Conservation (phyloP, 148 eudicot species). For the Mesembryanthemum crystallinum region DNA sequence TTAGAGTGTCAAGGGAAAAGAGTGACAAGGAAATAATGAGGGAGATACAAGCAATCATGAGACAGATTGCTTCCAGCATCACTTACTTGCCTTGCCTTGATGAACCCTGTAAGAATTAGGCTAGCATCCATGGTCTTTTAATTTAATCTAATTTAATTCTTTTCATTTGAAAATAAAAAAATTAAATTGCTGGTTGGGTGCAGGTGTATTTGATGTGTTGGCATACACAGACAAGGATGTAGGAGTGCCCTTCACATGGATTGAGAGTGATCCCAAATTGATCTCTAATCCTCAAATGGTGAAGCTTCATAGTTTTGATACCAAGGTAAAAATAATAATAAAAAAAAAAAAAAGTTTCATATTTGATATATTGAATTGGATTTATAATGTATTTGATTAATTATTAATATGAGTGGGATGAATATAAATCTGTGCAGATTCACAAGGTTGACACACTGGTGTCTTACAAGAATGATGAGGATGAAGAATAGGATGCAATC, state of each 20-base stretch:
- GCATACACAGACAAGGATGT: constrained; percentile 88
- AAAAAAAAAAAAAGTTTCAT: background rate
- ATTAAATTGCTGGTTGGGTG: constrained; percentile 7
- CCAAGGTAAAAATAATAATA: constrained; percentile 55
- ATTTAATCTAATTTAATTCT: background rate
- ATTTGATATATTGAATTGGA: no score
- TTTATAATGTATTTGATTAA: no score
- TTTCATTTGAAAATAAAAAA: no score
- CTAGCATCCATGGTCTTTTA: background rate
- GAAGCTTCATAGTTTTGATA: constrained; percentile 87
- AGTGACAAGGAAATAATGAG: constrained; percentile 99
- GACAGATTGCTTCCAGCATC: constrained; percentile 93
- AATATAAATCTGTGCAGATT: constrained; percentile 52
- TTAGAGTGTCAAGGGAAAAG: constrained; percentile 87
- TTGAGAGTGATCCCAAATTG: constrained; percentile 93
- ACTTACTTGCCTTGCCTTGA: constrained; percentile 97
- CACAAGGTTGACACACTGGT: constrained; percentile 93
- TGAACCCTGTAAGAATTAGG: constrained; percentile 67
- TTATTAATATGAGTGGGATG: background rate
- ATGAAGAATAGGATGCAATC: constrained; percentile 42
- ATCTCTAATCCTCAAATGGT: constrained; percentile 95
- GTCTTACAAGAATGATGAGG: constrained; percentile 89
- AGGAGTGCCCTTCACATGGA: constrained; percentile 85
- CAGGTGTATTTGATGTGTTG: constrained; percentile 90
- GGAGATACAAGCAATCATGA: constrained; percentile 98